Conservation (phyloP, 2,329 filamentous ascomycete species). For the Cordyceps militaris region DNA sequence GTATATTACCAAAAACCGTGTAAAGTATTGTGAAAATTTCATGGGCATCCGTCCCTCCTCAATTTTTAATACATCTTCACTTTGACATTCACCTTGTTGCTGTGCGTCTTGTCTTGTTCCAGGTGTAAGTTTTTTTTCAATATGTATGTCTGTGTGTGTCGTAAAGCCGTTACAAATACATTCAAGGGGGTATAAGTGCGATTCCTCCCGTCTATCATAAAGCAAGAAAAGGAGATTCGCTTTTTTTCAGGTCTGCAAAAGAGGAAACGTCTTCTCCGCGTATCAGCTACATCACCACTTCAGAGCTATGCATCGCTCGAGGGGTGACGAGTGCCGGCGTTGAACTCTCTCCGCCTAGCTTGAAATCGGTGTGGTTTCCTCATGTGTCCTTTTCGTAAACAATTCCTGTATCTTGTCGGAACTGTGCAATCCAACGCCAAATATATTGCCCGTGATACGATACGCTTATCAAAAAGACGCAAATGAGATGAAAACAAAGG, state of each 20-base stretch:
- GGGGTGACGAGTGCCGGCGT: neutral
- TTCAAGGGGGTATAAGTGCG: constrained; percentile 16
- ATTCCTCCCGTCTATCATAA: constrained; percentile 19
- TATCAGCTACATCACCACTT: neutral
- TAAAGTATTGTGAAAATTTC: no score
- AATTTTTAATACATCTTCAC: no score
- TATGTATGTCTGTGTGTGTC: constrained; percentile 11
- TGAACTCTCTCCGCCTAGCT: neutral
- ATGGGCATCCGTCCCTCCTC: no score
- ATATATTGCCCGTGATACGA: constrained; percentile 9
- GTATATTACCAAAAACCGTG: no score
- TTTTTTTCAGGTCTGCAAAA: neutral
- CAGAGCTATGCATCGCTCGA: neutral
- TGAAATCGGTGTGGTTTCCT: neutral
- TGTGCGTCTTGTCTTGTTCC: no score
- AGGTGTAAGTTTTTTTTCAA: neutral
- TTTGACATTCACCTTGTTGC: no score
- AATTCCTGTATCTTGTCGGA: neutral
- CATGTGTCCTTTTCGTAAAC: neutral
- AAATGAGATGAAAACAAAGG: constrained; percentile 11
- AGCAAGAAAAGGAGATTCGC: constrained; percentile 14
- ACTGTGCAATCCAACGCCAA: constrained; percentile 11
- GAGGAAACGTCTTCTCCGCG: neutral
- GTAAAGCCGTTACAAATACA: constrained; percentile 23
- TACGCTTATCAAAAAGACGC: constrained; percentile 3